These are phyloP conservation scores for Lipomyces kockii DNA, from an alignment of 805 yeast genomes.

Conservation along the genomic window DNA sequence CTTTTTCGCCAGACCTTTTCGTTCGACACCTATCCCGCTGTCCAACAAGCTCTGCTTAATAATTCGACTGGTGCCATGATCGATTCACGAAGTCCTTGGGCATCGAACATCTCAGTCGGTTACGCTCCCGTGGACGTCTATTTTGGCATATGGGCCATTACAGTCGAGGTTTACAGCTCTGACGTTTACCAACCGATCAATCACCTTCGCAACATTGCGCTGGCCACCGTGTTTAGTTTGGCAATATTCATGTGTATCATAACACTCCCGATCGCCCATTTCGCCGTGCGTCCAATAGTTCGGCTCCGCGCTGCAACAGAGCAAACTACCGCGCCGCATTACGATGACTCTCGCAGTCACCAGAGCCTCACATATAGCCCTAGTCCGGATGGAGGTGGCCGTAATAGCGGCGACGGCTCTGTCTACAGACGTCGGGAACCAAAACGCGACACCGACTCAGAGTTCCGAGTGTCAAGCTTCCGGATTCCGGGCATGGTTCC, in stretches of 20 bases:
- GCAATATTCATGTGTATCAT: constrained; percentile 73
- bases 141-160: constrained; percentile 69
- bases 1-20: constrained; percentile 34
- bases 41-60: constrained; percentile 45
- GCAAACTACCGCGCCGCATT: constrained; percentile 47
- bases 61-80: constrained; percentile 53
- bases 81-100: constrained; percentile 48
- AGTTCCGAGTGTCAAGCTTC: constrained; percentile 11
- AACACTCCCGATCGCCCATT: constrained; percentile 84
- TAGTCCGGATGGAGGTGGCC: not conserved
- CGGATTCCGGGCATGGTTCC: constrained; percentile 33
- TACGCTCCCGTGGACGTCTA: constrained; percentile 53
- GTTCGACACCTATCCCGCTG: constrained; percentile 41
- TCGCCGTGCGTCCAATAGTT: constrained; percentile 82
- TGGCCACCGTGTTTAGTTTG: constrained; percentile 77
- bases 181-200: constrained; percentile 67
- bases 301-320: constrained; percentile 83
- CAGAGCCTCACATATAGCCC: not conserved
- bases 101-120: constrained; percentile 59
- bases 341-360: not conserved
- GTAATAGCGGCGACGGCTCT: constrained; percentile 2
- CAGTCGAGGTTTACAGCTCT: constrained; percentile 65
- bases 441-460: not conserved
- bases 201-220: constrained; percentile 66
- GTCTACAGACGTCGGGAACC: not conserved